Evolutionary conservation across 2,329 filamentous ascomycete genomes (phyloP).

Genomic region (Aspergillus tubingensis): DNA sequence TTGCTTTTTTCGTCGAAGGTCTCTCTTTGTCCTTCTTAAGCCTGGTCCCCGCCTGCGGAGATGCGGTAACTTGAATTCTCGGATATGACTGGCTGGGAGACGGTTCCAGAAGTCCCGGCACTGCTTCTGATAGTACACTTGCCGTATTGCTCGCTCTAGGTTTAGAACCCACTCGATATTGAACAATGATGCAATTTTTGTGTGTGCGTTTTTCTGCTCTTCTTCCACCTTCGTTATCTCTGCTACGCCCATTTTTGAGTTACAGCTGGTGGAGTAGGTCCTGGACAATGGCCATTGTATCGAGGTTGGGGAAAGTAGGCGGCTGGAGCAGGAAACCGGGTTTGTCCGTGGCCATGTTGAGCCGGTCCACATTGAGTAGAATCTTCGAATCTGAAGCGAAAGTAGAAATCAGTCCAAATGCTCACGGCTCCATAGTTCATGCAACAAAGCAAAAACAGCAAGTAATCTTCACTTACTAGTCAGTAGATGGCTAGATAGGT

Average conservation of each 20-base stretch:
- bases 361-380: neutral
- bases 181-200: conserved; percentile 1
- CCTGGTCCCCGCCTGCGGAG: neutral
- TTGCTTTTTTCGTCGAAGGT: neutral
- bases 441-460: neutral
- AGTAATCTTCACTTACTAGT: neutral
- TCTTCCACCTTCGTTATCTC: neutral
- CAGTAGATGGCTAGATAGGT: neutral
- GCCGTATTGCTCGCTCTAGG: neutral
- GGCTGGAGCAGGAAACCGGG: neutral
- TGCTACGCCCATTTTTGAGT: neutral
- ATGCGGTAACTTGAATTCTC: neutral
- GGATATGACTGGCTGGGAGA: neutral
- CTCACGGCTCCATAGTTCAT: conserved; percentile 3
- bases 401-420: neutral
- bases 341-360: neutral
- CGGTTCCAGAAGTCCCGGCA: conserved; percentile 3
- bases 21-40: neutral
- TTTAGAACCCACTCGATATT: conserved; percentile 2
- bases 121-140: neutral
- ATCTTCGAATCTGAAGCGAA: conserved; percentile 2
- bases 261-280: conserved; percentile 15
- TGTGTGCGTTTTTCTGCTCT: neutral
- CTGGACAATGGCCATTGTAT: neutral
- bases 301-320: neutral